These are phyloP conservation scores for Quercus cerris DNA, from an alignment of 306 rosid genomes.

Conservation along the genomic window DNA sequence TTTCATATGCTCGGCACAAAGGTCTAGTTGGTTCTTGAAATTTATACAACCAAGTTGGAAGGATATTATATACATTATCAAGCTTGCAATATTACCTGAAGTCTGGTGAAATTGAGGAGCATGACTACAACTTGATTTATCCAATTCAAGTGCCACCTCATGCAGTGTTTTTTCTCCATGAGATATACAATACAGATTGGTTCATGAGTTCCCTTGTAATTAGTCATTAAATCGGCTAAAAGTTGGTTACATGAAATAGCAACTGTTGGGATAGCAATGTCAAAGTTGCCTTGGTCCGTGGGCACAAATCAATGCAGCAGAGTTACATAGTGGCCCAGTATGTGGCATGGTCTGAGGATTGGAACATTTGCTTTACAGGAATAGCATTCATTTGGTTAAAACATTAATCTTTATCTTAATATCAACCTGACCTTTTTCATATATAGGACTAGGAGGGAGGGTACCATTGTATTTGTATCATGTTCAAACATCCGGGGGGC, in stretches of 20 bases:
- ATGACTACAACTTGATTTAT: background rate
- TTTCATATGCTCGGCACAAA: conserved; percentile 79
- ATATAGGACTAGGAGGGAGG: too few relatives aligned
- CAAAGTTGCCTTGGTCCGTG: background rate
- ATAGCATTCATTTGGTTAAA: background rate
- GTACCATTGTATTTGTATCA: background rate
- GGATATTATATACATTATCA: background rate
- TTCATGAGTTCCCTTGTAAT: too few relatives aligned
- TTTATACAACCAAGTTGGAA: conserved; percentile 5
- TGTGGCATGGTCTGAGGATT: background rate
- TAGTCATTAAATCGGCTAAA: background rate
- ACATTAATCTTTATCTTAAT: background rate
- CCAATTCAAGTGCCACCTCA: background rate
- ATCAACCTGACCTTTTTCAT: too few relatives aligned
- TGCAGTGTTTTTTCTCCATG: background rate
- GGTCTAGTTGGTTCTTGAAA: conserved; percentile 87
- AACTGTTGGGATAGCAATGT: background rate
- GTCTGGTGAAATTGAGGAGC: background rate
- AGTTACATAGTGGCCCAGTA: background rate
- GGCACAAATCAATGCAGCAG: background rate
- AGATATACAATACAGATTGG: background rate
- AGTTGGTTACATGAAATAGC: background rate
- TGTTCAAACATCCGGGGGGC: background rate
- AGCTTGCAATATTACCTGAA: background rate
- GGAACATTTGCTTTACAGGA: background rate